Evolutionary conservation across 768 basidiomycete species (phyloP), one percentile per base, ranked within the genome.

Genomic region (Mycena haematopus): DNA sequence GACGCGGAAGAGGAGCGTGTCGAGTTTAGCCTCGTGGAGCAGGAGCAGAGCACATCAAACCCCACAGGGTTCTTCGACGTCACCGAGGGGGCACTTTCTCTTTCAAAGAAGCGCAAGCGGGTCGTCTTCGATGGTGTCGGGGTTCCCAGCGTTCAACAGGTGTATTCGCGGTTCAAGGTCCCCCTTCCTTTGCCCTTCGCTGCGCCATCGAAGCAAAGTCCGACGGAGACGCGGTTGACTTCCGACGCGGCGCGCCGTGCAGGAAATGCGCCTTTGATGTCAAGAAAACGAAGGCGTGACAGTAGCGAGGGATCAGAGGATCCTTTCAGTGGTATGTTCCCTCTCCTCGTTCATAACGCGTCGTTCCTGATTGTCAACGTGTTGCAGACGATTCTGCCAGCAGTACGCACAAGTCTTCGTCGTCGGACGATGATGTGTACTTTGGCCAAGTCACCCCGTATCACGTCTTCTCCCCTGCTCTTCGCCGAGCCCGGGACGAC

Each of bases 371-470:
- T 19, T 10, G 31, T 52, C 11, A 19, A 13, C 35, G 15, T 50
- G 24, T 66, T 49, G 17, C 46, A 50, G 52, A 58, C 36, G 45
- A 53, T 52, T 63, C 58, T 29, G 25, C 13, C 40, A 6, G 38
- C 19, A 25, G 46, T 24, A 3, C 1, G 19, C 55, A 50, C 22
- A 58, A 66, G 31, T 65, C n/a, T n/a, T n/a, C 60, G 35, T 85
- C 86, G 3, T 90, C 89, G 3, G 89, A 91, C 66, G 88, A 92
- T 60, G 87, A 90, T 64, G 82, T 81, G 0, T 79, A 80, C 62
- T 62, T 84, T 27, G 88, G 88, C 0, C 87, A 89, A 71, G 86
- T 90, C 19, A 90, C 87, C 0, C 88, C 89, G n/a, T 82, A 83
- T 62, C 86, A 86, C 67, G 73, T 91, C 33, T 83, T 85, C 40